Percentiles rank a stretch among this genome's conserved stretches.
Evolutionary conservation across 345 rosid genomes (phyloP).

Genomic region (Populus nigra): DNA sequence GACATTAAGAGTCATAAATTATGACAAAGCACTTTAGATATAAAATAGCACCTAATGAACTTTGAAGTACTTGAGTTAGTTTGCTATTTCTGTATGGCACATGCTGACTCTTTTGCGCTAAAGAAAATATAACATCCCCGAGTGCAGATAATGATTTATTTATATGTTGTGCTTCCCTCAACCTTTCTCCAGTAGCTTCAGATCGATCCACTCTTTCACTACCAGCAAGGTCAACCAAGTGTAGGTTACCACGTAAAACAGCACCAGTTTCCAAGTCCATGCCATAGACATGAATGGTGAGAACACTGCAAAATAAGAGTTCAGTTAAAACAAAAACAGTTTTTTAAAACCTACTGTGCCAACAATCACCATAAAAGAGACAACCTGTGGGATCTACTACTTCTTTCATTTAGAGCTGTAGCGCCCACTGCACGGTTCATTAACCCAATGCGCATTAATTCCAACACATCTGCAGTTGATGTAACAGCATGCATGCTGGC

Average conservation of each 20-base stretch:
- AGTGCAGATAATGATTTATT: slow-evolving; percentile 93
- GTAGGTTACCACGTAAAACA: slow-evolving; percentile 74
- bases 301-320: slow-evolving; percentile 55
- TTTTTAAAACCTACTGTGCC: slow-evolving; percentile 1
- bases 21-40: neutral
- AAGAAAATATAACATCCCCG: slow-evolving; percentile 90
- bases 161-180: slow-evolving; percentile 94
- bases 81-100: slow-evolving; percentile 97
- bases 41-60: slow-evolving; percentile 70
- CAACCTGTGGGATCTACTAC: slow-evolving; percentile 98
- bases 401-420: slow-evolving; percentile 90
- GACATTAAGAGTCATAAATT: neutral
- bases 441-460: slow-evolving; percentile 78
- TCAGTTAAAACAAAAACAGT: neutral
- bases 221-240: slow-evolving; percentile 96
- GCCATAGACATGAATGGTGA: slow-evolving; percentile 90
- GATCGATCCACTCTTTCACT: slow-evolving; percentile 98
- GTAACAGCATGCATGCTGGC: slow-evolving; percentile 86
- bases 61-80: slow-evolving; percentile 95
- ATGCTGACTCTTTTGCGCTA: slow-evolving; percentile 80
- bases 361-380: slow-evolving; percentile 15
- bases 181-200: slow-evolving; percentile 94
- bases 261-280: slow-evolving; percentile 63
- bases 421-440: slow-evolving; percentile 86
- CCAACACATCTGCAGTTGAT: slow-evolving; percentile 79